Evolutionary conservation across 768 basidiomycete genomes (phyloP).

Genomic region (Mycena alexandri): DNA sequence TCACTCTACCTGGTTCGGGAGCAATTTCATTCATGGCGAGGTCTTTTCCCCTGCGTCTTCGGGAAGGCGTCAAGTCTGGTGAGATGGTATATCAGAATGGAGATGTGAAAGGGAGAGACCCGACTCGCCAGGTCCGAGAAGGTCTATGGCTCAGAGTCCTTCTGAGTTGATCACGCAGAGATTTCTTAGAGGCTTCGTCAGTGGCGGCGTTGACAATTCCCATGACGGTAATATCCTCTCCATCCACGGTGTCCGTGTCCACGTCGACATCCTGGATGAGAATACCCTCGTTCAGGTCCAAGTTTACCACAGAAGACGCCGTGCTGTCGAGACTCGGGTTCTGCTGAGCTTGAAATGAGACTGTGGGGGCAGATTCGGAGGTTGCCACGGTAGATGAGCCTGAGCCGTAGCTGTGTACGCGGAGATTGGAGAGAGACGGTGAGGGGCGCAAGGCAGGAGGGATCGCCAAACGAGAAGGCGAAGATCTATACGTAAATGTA

Average conservation of each 20-base stretch:
- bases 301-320: constrained; percentile 76
- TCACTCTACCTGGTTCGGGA: constrained; percentile 53
- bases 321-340: constrained; percentile 68
- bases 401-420: constrained; percentile 64
- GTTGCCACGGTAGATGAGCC: constrained; percentile 47
- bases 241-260: constrained; percentile 67
- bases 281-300: constrained; percentile 77
- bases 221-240: constrained; percentile 65
- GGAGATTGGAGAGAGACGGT: constrained; percentile 69
- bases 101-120: constrained; percentile 12
- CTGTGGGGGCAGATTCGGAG: constrained; percentile 46
- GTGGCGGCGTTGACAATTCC: constrained; percentile 57
- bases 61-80: constrained; percentile 48
- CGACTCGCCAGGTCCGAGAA: constrained; percentile 61
- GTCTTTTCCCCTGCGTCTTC: constrained; percentile 47
- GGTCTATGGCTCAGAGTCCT: constrained; percentile 70
- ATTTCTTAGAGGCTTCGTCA: constrained; percentile 73
- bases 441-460: constrained; percentile 64
- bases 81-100: constrained; percentile 7
- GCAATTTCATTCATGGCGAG: constrained; percentile 54
- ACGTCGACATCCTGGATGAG: constrained; percentile 78
- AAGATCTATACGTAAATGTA: constrained; percentile 42
- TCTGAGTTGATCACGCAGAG: constrained; percentile 78
- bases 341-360: constrained; percentile 39
- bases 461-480: constrained; percentile 68